These are phyloP conservation scores for Ganoderma lingzhi DNA, from an alignment of 1,284 basidiomycete genomes.

Conservation along the genomic window DNA sequence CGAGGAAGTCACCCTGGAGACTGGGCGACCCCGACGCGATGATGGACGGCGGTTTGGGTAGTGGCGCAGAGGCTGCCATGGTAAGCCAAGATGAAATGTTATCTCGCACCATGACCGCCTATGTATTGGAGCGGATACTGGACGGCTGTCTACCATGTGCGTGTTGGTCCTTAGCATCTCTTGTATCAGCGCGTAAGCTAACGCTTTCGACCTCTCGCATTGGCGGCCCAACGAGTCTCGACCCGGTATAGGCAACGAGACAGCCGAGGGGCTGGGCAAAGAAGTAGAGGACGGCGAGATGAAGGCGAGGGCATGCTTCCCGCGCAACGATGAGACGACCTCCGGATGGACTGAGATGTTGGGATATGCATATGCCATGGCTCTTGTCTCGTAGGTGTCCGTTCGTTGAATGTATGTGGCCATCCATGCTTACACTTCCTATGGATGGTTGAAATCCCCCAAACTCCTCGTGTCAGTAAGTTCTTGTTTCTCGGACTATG, in stretches of 20 bases:
- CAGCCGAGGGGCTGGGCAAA: conserved; percentile 15
- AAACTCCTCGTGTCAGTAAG: neutral
- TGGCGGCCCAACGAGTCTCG: conserved; percentile 30
- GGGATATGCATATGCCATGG: neutral
- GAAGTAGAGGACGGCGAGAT: conserved; percentile 37
- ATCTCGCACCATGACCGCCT: conserved; percentile 68
- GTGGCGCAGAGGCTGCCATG: conserved; percentile 44
- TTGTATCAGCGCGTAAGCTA: neutral
- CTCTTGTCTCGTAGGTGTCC: conserved; percentile 25
- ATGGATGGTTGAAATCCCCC: conserved; percentile 21
- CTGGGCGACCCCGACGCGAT: conserved; percentile 18
- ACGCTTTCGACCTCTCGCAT: conserved; percentile 6
- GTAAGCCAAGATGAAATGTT: conserved; percentile 78
- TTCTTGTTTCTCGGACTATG: neutral
- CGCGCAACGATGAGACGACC: conserved; percentile 33
- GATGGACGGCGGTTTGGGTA: conserved; percentile 38
- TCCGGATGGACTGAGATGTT: neutral
- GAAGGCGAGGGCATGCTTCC: conserved; percentile 42
- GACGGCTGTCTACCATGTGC: conserved; percentile 82
- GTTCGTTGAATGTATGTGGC: conserved; percentile 26
- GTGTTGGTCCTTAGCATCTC: conserved; percentile 17
- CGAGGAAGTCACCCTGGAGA: conserved; percentile 32
- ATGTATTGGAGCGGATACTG: conserved; percentile 89
- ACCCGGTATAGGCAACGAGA: conserved; percentile 10
- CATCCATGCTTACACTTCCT: conserved; percentile 34